Evolutionary conservation across 768 basidiomycete species (phyloP).

Genomic region (Tulasnella sp.): DNA sequence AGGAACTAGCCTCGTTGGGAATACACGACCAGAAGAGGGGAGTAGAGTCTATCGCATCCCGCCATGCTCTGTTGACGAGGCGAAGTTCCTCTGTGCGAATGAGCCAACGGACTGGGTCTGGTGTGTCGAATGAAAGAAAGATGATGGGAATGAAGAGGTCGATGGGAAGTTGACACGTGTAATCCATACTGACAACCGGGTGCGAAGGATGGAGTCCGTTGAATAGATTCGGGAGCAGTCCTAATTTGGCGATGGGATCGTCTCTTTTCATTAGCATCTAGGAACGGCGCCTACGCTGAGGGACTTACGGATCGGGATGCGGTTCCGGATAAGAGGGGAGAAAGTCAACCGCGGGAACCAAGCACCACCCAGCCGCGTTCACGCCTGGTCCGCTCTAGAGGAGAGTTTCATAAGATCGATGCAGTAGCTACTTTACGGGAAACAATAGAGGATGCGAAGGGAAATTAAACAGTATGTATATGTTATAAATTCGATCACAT

Average conservation of each 20-base stretch:
- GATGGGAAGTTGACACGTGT: no score
- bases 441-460: no score
- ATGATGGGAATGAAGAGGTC: background rate
- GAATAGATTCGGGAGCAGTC: background rate
- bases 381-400: no score
- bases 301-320: background rate
- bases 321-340: background rate
- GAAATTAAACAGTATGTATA: no score
- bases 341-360: no score
- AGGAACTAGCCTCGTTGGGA: background rate
- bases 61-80: background rate
- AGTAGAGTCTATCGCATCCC: background rate
- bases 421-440: no score
- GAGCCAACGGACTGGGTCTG: background rate
- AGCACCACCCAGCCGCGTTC: no score
- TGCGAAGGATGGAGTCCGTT: background rate
- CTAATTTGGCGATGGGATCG: no score
- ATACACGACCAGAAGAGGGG: background rate
- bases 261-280: no score
- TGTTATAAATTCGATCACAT: no score
- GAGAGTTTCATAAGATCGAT: no score
- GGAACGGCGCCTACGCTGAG: background rate
- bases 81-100: background rate
- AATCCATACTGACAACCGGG: no score
- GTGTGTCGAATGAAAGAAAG: background rate